phyloP scores from a whole-genome alignment of 2,329 filamentous ascomycete species.

The Coniochaeta ligniaria region DNA sequence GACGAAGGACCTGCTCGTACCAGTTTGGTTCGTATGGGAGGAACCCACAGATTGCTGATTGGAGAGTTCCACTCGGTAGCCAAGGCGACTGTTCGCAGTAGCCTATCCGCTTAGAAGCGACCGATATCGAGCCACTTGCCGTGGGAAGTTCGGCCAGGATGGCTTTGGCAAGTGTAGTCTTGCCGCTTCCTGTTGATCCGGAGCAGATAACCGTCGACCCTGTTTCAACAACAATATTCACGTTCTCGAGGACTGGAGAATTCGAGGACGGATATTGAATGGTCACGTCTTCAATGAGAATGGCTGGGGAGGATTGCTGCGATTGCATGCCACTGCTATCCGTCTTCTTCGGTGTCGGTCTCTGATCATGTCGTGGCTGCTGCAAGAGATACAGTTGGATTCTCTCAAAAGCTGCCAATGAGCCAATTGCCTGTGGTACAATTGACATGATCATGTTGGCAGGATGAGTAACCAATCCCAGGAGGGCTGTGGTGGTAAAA shows the following conservation, averaged over 20 bases:
- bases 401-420: slow-evolving; percentile 26
- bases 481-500: slow-evolving; percentile 29
- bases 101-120: slow-evolving; percentile 6
- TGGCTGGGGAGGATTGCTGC: too few relatives aligned
- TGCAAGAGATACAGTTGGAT: slow-evolving; percentile 26
- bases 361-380: not conserved
- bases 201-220: slow-evolving; percentile 18
- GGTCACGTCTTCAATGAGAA: too few relatives aligned
- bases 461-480: slow-evolving; percentile 30
- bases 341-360: not conserved
- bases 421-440: slow-evolving; percentile 22
- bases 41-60: slow-evolving; percentile 16
- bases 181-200: slow-evolving; percentile 21
- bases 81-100: too few relatives aligned
- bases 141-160: slow-evolving; percentile 20
- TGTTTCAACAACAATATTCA: slow-evolving; percentile 4
- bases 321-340: not conserved
- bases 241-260: not conserved
- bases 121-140: slow-evolving; percentile 12
- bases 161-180: slow-evolving; percentile 18
- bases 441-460: slow-evolving; percentile 37
- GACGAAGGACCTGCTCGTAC: slow-evolving; percentile 22
- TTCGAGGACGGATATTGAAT: too few relatives aligned
- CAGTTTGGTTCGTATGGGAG: slow-evolving; percentile 8
- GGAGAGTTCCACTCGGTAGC: slow-evolving; percentile 14